Percentiles rank a stretch among this genome's conserved stretches.
Evolutionary conservation across 305 asterid genomes (phyloP).

Genomic region (Nicotiana rustica): DNA sequence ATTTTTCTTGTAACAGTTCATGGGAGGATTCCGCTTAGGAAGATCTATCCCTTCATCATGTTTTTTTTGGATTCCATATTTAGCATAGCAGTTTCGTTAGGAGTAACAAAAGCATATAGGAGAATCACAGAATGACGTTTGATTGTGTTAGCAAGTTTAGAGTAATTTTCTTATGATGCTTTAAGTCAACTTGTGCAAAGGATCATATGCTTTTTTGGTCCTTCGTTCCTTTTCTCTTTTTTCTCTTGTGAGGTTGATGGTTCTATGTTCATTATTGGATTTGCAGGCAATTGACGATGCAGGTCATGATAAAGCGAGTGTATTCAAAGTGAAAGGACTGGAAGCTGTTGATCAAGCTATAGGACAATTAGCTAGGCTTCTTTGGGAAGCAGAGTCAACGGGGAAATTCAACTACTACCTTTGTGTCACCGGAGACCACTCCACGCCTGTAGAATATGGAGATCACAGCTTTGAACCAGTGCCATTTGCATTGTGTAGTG

Average conservation of each 20-base stretch:
- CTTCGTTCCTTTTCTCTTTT: not conserved
- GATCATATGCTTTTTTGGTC: not conserved
- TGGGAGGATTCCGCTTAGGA: not conserved
- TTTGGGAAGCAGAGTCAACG: conserved; percentile 75
- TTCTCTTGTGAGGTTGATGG: conserved; percentile 8
- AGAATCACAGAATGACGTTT: not conserved
- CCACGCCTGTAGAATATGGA: conserved; percentile 98
- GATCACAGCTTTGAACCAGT: conserved; percentile 99
- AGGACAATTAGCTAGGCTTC: conserved; percentile 85
- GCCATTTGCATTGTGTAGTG: conserved; percentile 75
- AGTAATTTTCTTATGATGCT: not conserved
- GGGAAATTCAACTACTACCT: conserved; percentile 70
- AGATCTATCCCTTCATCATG: not conserved
- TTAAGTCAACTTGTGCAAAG: not conserved
- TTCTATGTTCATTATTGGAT: conserved; percentile 19
- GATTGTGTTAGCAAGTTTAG: conserved; percentile 7
- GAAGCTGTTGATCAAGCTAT: conserved; percentile 91
- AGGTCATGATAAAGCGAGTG: conserved; percentile 94
- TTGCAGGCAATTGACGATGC: conserved; percentile 96
- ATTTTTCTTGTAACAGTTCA: not conserved
- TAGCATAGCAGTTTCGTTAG: not conserved
- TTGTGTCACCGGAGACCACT: conserved; percentile 88
- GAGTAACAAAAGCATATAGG: conserved; percentile 1
- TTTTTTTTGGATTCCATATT: not conserved
- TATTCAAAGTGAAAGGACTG: conserved; percentile 87